phyloP scores from a whole-genome alignment of 2,329 filamentous ascomycete genomes.

The Hypoxylon sp. region DNA sequence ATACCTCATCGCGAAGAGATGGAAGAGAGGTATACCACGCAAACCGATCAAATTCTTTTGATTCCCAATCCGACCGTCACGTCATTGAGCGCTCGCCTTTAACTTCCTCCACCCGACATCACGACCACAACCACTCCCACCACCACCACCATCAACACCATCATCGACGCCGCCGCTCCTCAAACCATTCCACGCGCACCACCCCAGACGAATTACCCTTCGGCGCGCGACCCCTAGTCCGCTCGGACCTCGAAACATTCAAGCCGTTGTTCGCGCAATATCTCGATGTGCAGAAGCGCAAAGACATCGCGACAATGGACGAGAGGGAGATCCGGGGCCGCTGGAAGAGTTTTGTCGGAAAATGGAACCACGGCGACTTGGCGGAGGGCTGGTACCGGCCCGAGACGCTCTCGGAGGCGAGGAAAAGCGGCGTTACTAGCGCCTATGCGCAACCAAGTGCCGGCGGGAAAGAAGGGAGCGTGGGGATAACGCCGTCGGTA shows the following conservation, averaged over 20 bases:
- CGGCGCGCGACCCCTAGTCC: constrained; percentile 75
- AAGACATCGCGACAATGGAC: constrained; percentile 76
- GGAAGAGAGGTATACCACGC: constrained; percentile 9
- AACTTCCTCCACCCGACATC: constrained; percentile 33
- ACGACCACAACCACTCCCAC: constrained; percentile 33
- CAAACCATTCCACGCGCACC: constrained; percentile 14
- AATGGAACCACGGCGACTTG: constrained; percentile 93
- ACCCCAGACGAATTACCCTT: constrained; percentile 70
- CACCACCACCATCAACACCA: constrained; percentile 57
- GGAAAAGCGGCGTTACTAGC: constrained; percentile 18
- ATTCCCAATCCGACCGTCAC: not conserved
- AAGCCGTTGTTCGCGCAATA: constrained; percentile 85
- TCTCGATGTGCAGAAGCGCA: constrained; percentile 87
- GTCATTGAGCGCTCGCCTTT: constrained; percentile 28
- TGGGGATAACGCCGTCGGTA: constrained; percentile 33
- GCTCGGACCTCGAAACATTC: constrained; percentile 75
- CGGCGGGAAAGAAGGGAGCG: not conserved
- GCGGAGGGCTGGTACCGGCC: constrained; percentile 96
- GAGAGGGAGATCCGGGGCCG: constrained; percentile 84
- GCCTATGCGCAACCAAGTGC: not conserved
- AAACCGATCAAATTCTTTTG: not conserved
- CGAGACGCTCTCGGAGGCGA: constrained; percentile 68
- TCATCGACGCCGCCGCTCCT: constrained; percentile 51
- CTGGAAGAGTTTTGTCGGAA: constrained; percentile 93
- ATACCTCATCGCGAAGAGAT: constrained; percentile 1